Evolutionary conservation across 2,329 filamentous ascomycete species (phyloP).

Genomic region (Ophioceras dolichostomum): DNA sequence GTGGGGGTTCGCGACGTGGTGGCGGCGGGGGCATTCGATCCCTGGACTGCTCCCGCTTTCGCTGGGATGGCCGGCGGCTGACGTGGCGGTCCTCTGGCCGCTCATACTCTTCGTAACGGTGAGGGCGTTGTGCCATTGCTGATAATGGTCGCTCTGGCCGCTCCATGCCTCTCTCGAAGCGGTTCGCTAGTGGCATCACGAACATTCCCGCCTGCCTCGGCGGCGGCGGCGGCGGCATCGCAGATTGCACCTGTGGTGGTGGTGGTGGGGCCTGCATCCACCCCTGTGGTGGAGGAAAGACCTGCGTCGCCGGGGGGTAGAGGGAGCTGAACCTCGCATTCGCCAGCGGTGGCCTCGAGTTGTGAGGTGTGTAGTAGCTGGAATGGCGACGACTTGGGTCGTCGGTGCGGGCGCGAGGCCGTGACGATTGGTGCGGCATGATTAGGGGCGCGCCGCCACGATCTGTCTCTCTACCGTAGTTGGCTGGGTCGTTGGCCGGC

Average conservation of each 20-base stretch:
- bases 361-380: conserved; percentile 20
- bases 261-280: too few relatives aligned
- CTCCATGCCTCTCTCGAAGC: conserved; percentile 1
- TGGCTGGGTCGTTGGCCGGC: too few relatives aligned
- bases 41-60: conserved; percentile 34
- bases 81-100: conserved; percentile 19
- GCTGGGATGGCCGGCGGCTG: conserved; percentile 29
- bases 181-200: neutral
- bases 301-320: too few relatives aligned
- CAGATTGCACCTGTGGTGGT: conserved; percentile 6
- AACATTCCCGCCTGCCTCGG: too few relatives aligned
- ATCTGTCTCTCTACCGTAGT: too few relatives aligned
- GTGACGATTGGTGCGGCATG: too few relatives aligned
- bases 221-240: neutral
- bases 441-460: too few relatives aligned
- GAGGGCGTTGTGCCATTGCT: conserved; percentile 21
- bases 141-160: conserved; percentile 24
- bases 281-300: too few relatives aligned
- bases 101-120: conserved; percentile 23
- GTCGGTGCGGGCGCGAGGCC: too few relatives aligned
- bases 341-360: conserved; percentile 21
- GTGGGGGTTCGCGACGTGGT: conserved; percentile 3
- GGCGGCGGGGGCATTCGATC: conserved; percentile 36
- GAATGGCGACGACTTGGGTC: conserved; percentile 20
- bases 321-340: conserved; percentile 23